A percentile compares a stretch with the other conserved stretches of the same genome.
Evolutionary conservation across 1,139 yeast species (phyloP).

Genomic region (Candida gigantensis): DNA sequence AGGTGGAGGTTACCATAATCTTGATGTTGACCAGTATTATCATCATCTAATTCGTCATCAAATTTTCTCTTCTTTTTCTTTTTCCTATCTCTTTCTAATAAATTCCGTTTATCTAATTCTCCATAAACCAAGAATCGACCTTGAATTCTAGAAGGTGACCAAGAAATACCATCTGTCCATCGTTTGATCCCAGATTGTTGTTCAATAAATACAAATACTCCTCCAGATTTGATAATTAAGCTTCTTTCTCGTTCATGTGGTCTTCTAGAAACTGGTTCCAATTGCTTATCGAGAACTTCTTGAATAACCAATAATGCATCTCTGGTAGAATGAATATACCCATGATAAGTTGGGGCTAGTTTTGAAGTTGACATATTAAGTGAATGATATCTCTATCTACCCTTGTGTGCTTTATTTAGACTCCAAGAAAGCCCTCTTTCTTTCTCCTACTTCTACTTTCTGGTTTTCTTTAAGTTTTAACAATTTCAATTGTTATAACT

Average conservation of each 20-base stretch:
- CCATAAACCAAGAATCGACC: slow-evolving; percentile 84
- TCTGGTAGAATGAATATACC: slow-evolving; percentile 77
- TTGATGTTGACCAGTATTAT: slow-evolving; percentile 1
- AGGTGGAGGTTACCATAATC: background rate
- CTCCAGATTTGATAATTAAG: slow-evolving; percentile 69
- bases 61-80: slow-evolving; percentile 32
- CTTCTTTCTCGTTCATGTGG: slow-evolving; percentile 81
- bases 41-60: slow-evolving; percentile 17
- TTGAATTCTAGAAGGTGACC: slow-evolving; percentile 88
- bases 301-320: slow-evolving; percentile 86
- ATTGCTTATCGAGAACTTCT: slow-evolving; percentile 62
- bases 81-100: slow-evolving; percentile 31
- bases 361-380: slow-evolving; percentile 27
- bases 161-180: slow-evolving; percentile 92
- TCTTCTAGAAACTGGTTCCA: slow-evolving; percentile 71
- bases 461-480: no score
- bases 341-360: slow-evolving; percentile 63
- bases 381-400: no score
- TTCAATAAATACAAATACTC: slow-evolving; percentile 82
- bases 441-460: no score
- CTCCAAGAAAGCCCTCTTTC: no score
- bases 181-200: slow-evolving; percentile 81
- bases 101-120: slow-evolving; percentile 63
- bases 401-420: no score
- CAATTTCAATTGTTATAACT: no score